A percentile compares a stretch with the other conserved stretches of the same genome.
Conservation (phyloP, 176 grass and related monocot species). For the Lolium multiflorum region DNA sequence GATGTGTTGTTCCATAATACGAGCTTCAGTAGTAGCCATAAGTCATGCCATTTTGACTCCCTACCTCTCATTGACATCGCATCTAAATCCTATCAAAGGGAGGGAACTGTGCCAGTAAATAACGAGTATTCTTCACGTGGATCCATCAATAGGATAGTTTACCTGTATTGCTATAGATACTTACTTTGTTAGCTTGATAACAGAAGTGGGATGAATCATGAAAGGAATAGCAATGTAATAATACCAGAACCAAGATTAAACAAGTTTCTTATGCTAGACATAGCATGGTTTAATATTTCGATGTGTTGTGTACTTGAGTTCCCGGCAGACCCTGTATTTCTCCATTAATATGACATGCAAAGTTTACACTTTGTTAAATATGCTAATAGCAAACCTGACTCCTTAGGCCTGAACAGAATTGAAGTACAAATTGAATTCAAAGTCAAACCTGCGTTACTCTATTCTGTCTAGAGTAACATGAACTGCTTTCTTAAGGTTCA, state of each 20-base stretch:
- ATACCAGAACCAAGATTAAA: conserved; percentile 55
- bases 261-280: conserved; percentile 11
- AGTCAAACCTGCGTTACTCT: conserved; percentile 37
- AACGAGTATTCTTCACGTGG: conserved; percentile 38
- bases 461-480: conserved; percentile 43
- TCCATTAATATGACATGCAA: conserved; percentile 58
- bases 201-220: conserved; percentile 19
- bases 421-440: conserved; percentile 5
- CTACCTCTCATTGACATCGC: too few species aligned
- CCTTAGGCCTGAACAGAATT: neutral
- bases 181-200: conserved; percentile 49
- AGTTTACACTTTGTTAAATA: conserved; percentile 33
- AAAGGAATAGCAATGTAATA: conserved; percentile 72
- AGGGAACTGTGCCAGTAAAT: neutral
- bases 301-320: neutral
- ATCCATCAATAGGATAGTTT: conserved; percentile 40
- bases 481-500: conserved; percentile 51
- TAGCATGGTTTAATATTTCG: neutral
- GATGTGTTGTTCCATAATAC: too few species aligned
- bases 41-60: too few species aligned
- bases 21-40: too few species aligned
- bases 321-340: neutral
- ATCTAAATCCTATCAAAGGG: neutral
- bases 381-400: conserved; percentile 5
- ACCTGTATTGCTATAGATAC: conserved; percentile 50